Conservation (phyloP, 192 early-diverging fungal species). For the Coemansia sp. region DNA sequence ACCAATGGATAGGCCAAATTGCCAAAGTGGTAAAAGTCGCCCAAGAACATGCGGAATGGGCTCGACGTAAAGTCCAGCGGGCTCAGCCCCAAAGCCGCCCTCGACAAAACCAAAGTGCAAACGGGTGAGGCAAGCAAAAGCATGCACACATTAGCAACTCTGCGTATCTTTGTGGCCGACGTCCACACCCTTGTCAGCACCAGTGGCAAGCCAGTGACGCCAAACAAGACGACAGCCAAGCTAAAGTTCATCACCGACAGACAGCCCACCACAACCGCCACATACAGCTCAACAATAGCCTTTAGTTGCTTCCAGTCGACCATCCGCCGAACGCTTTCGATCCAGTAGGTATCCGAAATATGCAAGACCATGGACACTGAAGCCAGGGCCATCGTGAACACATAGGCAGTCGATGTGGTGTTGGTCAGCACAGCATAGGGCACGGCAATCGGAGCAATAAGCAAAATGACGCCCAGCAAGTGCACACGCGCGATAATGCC, state of each 20-base stretch:
- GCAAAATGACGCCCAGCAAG: conserved; percentile 44
- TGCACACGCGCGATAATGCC: conserved; percentile 41
- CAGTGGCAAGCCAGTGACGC: conserved; percentile 61
- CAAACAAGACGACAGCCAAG: conserved; percentile 60
- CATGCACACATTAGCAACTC: conserved; percentile 14
- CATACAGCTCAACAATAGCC: conserved; percentile 38
- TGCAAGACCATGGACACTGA: conserved; percentile 54
- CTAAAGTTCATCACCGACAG: conserved; percentile 74
- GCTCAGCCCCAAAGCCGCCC: conserved; percentile 45
- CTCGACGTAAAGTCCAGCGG: conserved; percentile 37
- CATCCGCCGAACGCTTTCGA: conserved; percentile 32
- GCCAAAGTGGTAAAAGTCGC: conserved; percentile 63
- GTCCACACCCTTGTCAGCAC: conserved; percentile 54
- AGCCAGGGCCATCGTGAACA: conserved; percentile 31
- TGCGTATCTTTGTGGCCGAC: conserved; percentile 1
- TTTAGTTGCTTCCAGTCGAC: conserved; percentile 52
- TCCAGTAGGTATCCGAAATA: conserved; percentile 58
- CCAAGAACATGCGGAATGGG: conserved; percentile 55
- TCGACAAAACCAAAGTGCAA: conserved; percentile 57
- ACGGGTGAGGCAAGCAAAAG: conserved; percentile 54
- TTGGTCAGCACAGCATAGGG: conserved; percentile 19
- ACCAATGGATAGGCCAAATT: conserved; percentile 63
- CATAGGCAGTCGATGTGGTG: conserved; percentile 26
- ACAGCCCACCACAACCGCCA: conserved; percentile 61
- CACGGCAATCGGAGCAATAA: conserved; percentile 20